Base-by-base conservation (phyloP, 306 rosid species). In the Boehmeria nivea region DNA sequence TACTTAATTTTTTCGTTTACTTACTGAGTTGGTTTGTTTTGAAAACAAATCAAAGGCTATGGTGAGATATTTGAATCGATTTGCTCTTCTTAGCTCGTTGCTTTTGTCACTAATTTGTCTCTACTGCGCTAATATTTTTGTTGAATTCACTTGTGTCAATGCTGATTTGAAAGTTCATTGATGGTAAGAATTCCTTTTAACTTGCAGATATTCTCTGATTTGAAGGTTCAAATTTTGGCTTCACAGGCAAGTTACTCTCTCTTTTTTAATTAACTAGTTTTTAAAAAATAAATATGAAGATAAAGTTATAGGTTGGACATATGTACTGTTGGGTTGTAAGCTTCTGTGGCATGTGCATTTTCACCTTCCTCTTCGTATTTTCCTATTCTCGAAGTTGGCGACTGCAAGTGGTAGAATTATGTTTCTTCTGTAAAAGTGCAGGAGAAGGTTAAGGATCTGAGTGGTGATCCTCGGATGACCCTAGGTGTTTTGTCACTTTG, bases 161-260 rank as follows among this genome's bases (percentile, higher is more conserved):
- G n/a, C n/a, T n/a, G n/a, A n/a, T n/a, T n/a, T n/a, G n/a, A n/a
- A 33, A 33, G 11, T 33, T 33, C 11, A 33, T 33, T 33, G 38
- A 11, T 33, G 38, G 7, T 33, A 5, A 11, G 7, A 33, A 5
- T 43, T 23, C 6, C 28, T 40, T 44, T 51, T 52, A 46, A 49
- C 54, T 19, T 68, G 76, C 85, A 79, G 85, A 60, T 75, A 15
- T 79, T 79, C 72, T 45, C 85, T 15, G 81, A 79, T 72, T 68
- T 79, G 78, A 79, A 79, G 60, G 75, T 60, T 13, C 71, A 73
- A 59, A 79, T 79, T 51, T 33, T 79, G 73, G 76, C 81, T 52
- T 75, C 81, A 12, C 85, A 79, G 85, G 85, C 71, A 25, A 68
- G 78, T 62, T 42, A 26, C 2, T n/a, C 52, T 25, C 57, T 11